Evolutionary conservation across 2,329 filamentous ascomycete species (phyloP).

Genomic region (Leptographium lundbergii): DNA sequence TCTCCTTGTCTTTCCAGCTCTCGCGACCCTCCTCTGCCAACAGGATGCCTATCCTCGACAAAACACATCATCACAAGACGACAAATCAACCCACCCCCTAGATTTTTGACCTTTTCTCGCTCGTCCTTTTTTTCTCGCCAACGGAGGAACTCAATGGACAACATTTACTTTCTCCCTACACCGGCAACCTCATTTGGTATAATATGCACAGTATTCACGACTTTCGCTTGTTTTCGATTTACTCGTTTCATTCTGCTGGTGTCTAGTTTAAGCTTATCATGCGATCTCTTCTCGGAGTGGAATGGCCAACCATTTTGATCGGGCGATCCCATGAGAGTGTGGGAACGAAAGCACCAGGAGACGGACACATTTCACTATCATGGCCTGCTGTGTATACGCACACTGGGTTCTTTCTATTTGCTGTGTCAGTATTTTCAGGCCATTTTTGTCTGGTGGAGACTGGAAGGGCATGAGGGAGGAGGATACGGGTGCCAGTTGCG

Average conservation of each 20-base stretch:
- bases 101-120: not conserved
- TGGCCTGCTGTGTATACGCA: not conserved
- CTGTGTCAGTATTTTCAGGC: not conserved
- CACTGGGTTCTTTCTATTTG: not conserved
- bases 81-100: not conserved
- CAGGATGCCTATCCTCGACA: not conserved
- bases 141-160: not conserved
- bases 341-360: not conserved
- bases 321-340: not conserved
- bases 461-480: not conserved
- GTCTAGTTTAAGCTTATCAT: not conserved
- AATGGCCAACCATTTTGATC: not conserved
- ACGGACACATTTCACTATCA: conserved; percentile 13
- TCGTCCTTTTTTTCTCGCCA: not conserved
- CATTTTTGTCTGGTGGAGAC: not conserved
- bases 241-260: not conserved
- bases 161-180: not conserved
- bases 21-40: not conserved
- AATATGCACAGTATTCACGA: not conserved
- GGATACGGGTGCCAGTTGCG: not conserved
- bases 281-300: not conserved
- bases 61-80: not conserved
- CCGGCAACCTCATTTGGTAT: not conserved
- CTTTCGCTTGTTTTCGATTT: not conserved
- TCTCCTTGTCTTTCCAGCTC: not conserved